phyloP scores from a whole-genome alignment of 345 rosid genomes.

The Mangifera indica region DNA sequence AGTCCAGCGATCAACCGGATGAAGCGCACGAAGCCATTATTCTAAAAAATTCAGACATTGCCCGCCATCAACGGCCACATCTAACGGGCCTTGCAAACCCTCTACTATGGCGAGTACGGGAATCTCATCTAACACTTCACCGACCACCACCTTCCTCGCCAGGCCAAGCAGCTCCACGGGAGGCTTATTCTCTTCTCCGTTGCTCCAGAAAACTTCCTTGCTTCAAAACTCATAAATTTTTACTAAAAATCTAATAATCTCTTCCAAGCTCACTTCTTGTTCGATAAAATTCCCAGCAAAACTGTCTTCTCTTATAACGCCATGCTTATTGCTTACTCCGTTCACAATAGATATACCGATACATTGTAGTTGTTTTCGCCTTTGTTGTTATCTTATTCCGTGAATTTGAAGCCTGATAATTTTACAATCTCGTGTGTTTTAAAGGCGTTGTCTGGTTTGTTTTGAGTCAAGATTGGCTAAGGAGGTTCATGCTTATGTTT shows the following conservation, averaged over 20 bases:
- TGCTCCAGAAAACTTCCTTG: constrained; percentile 66
- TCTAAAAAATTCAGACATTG: constrained; percentile 6
- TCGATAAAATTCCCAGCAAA: constrained; percentile 55
- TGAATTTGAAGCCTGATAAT: constrained; percentile 43
- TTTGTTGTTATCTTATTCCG: constrained; percentile 28
- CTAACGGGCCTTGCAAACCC: constrained; percentile 34
- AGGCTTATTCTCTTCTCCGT: constrained; percentile 53
- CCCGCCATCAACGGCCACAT: constrained; percentile 26
- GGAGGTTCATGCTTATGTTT: constrained; percentile 58
- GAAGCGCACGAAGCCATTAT: constrained; percentile 15
- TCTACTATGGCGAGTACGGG: constrained; percentile 61
- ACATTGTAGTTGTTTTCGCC: constrained; percentile 51
- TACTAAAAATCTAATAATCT: constrained; percentile 46
- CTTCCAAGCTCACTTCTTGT: constrained; percentile 55
- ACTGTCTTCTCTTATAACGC: constrained; percentile 75
- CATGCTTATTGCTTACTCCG: constrained; percentile 60
- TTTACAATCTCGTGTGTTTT: constrained; percentile 58
- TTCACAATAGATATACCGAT: constrained; percentile 48
- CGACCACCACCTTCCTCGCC: constrained; percentile 52
- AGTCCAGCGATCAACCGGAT: constrained; percentile 4
- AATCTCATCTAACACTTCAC: constrained; percentile 61
- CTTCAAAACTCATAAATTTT: constrained; percentile 56
- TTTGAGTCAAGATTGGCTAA: constrained; percentile 40
- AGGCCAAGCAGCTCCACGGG: constrained; percentile 76
- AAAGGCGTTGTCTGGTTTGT: constrained; percentile 51